These are phyloP conservation scores for Myotisia sp. DNA, from an alignment of 2,329 filamentous ascomycete genomes.

Conservation along the genomic window DNA sequence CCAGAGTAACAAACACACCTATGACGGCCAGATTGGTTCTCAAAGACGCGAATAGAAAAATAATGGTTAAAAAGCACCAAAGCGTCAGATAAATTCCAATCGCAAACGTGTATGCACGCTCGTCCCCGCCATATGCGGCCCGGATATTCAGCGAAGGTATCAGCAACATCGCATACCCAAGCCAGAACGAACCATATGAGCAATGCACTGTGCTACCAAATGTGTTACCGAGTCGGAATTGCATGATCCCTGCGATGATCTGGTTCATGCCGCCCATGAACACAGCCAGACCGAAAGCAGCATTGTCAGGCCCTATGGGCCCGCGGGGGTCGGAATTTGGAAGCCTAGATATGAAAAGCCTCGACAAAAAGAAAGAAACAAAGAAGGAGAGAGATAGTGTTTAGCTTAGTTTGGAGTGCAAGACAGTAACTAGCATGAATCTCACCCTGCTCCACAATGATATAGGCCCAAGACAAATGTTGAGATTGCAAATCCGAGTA, in stretches of 20 bases:
- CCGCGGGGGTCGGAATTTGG: slow-evolving; percentile 16
- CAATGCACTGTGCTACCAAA: slow-evolving; percentile 49
- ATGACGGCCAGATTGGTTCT: slow-evolving; percentile 47
- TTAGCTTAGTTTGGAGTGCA: too few species aligned
- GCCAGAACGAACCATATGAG: slow-evolving; percentile 50
- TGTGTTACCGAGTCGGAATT: slow-evolving; percentile 44
- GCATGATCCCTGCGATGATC: slow-evolving; percentile 22
- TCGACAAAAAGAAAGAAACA: not conserved
- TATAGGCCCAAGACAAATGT: slow-evolving; percentile 45
- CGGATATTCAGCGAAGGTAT: slow-evolving; percentile 40
- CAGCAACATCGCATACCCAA: slow-evolving; percentile 45
- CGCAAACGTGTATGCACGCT: slow-evolving; percentile 33
- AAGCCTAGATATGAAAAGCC: slow-evolving; percentile 11
- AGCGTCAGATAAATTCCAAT: slow-evolving; percentile 45
- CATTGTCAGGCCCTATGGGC: slow-evolving; percentile 15
- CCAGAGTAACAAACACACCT: slow-evolving; percentile 43
- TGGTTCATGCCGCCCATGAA: slow-evolving; percentile 20
- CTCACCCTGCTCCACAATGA: slow-evolving; percentile 37
- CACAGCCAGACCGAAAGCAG: slow-evolving; percentile 17
- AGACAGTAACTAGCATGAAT: slow-evolving; percentile 9
- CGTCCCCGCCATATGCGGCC: slow-evolving; percentile 30
- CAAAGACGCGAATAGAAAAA: slow-evolving; percentile 43
- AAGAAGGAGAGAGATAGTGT: too few species aligned
- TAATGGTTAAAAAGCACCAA: slow-evolving; percentile 46
- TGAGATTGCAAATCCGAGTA: slow-evolving; percentile 51